Conservation (phyloP, 2,329 filamentous ascomycete species). For the Leptographium procerum region DNA sequence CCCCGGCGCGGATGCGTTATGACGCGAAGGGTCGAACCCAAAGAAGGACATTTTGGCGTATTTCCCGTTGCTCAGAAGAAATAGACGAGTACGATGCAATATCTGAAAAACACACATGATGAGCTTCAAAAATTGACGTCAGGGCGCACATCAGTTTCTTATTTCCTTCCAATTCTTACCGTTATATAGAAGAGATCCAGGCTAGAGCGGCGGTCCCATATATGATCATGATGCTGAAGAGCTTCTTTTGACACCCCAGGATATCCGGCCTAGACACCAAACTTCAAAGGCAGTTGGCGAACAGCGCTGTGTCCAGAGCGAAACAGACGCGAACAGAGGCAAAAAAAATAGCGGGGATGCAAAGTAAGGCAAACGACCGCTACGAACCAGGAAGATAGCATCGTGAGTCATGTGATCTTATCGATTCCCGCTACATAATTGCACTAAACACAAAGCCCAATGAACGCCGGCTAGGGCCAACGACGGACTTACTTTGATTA, state of each 20-base stretch:
- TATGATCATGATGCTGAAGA: slow-evolving; percentile 4
- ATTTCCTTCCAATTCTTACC: too few relatives aligned
- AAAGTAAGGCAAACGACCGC: neutral
- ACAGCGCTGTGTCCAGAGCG: neutral
- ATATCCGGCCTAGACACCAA: neutral
- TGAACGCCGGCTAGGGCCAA: too few relatives aligned
- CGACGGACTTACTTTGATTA: too few relatives aligned
- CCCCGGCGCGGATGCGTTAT: slow-evolving; percentile 59
- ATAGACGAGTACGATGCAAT: neutral
- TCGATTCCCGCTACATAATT: too few relatives aligned
- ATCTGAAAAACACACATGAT: neutral
- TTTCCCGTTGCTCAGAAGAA: neutral
- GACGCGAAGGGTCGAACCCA: slow-evolving; percentile 65
- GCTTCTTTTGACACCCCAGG: neutral
- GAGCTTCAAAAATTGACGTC: neutral
- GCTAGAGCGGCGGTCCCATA: neutral
- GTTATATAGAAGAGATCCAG: neutral
- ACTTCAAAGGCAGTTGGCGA: neutral
- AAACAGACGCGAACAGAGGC: neutral
- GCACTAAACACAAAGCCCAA: too few relatives aligned
- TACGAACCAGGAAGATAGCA: too few relatives aligned
- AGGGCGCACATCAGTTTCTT: neutral
- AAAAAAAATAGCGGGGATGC: neutral
- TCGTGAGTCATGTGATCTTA: too few relatives aligned
- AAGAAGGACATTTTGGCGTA: slow-evolving; percentile 70